Percentiles rank a stretch among this genome's conserved stretches.
These are phyloP conservation scores for Lepiota venenata DNA, from an alignment of 768 basidiomycete species.

Conservation along the genomic window DNA sequence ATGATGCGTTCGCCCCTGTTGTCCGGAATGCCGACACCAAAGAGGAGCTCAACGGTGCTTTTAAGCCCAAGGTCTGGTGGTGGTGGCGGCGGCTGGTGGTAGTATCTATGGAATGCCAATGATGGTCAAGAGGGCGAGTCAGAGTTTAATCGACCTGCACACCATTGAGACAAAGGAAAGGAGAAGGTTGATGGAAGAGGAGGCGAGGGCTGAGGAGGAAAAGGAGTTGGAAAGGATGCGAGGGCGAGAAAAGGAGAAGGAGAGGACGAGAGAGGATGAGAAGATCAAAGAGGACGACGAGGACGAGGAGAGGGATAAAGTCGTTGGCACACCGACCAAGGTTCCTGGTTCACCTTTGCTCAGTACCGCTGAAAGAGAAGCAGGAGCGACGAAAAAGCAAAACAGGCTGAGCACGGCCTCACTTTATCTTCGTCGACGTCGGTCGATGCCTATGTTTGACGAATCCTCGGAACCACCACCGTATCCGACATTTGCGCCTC, in stretches of 20 bases:
- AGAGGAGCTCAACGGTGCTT: slow-evolving; percentile 1
- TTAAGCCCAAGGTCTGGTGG: slow-evolving; percentile 3
- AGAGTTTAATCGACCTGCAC: slow-evolving; percentile 60
- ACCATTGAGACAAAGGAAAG: slow-evolving; percentile 24
- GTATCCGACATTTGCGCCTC: slow-evolving; percentile 44
- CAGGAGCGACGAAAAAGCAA: slow-evolving; percentile 14
- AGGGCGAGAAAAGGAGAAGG: slow-evolving; percentile 22
- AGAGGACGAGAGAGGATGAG: slow-evolving; percentile 12
- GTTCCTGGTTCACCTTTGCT: background rate
- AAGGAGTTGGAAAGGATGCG: slow-evolving; percentile 26
- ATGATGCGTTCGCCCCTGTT: slow-evolving; percentile 3
- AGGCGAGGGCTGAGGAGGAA: slow-evolving; percentile 18
- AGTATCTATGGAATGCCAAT: slow-evolving; percentile 27
- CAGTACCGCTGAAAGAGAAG: background rate
- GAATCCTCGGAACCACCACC: slow-evolving; percentile 61
- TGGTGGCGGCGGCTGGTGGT: background rate
- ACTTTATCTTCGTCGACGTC: slow-evolving; percentile 47
- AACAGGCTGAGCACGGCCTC: slow-evolving; percentile 31
- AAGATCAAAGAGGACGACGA: background rate
- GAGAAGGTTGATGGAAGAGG: slow-evolving; percentile 8
- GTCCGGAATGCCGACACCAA: slow-evolving; percentile 2
- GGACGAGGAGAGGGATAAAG: slow-evolving; percentile 10
- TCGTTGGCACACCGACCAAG: background rate
- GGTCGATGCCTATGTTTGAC: slow-evolving; percentile 70
- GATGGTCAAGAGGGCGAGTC: slow-evolving; percentile 58